Percentiles rank a stretch among this genome's conserved stretches.
phyloP scores from a whole-genome alignment of 148 eudicot species.

The Rhododendron mucronatum region DNA sequence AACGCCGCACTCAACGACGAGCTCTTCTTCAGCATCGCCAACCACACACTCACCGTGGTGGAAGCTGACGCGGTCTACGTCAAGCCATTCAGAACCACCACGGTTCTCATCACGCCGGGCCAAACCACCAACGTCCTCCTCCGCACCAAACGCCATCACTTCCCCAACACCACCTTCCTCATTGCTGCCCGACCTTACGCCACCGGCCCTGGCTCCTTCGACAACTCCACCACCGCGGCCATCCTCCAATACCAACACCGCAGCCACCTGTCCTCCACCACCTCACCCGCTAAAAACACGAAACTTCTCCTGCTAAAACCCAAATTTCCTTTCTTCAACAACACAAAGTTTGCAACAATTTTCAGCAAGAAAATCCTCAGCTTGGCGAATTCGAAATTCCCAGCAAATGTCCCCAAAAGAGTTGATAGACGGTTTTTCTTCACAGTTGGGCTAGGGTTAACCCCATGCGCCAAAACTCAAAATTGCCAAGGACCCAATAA shows the following conservation, averaged over 20 bases:
- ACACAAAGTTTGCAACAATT: constrained; percentile 19
- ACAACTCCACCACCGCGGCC: constrained; percentile 28
- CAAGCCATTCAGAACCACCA: constrained; percentile 40
- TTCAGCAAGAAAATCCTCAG: constrained; percentile 19
- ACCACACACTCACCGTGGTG: constrained; percentile 46
- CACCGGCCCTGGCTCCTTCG: constrained; percentile 29
- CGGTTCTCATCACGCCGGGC: constrained; percentile 42
- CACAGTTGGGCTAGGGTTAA: constrained; percentile 26
- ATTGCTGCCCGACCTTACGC: constrained; percentile 29
- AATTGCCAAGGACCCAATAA: constrained; percentile 59
- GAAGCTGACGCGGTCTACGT: constrained; percentile 46
- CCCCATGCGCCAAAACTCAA: constrained; percentile 22
- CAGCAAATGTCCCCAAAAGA: constrained; percentile 25
- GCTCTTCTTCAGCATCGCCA: constrained; percentile 57
- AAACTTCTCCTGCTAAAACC: constrained; percentile 15
- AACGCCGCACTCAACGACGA: constrained; percentile 66
- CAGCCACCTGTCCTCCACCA: background rate
- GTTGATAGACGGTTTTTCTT: constrained; percentile 22
- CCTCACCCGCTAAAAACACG: background rate
- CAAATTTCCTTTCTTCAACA: constrained; percentile 14
- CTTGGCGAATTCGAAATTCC: constrained; percentile 20
- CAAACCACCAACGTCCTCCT: constrained; percentile 53
- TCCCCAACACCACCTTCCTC: constrained; percentile 27
- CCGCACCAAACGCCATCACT: constrained; percentile 15
- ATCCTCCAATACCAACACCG: constrained; percentile 20